These are phyloP conservation scores for Xylaria nigripes DNA, from an alignment of 495 filamentous ascomycete genomes.

Conservation along the genomic window DNA sequence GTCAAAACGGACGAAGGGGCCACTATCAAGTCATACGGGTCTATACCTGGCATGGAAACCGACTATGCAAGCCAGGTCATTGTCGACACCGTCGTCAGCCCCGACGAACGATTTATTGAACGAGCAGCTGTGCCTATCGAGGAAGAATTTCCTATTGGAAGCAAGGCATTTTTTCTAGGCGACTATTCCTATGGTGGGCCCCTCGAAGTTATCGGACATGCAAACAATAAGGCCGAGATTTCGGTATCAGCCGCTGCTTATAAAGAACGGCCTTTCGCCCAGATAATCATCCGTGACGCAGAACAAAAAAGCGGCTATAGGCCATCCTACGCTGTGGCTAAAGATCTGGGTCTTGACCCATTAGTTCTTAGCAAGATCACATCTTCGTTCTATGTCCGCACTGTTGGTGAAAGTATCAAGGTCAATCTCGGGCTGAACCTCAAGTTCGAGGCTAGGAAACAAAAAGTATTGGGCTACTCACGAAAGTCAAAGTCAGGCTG, in stretches of 20 bases:
- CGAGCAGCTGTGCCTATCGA: constrained; percentile 74
- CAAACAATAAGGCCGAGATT: constrained; percentile 63
- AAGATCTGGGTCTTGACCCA: constrained; percentile 69
- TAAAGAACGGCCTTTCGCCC: constrained; percentile 75
- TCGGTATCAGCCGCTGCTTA: constrained; percentile 59
- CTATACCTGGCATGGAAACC: constrained; percentile 80
- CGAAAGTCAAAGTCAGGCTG: constrained; percentile 75
- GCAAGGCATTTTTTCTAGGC: constrained; percentile 88
- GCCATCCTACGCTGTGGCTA: constrained; percentile 80
- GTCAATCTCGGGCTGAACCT: constrained; percentile 91
- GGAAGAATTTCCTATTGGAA: constrained; percentile 79
- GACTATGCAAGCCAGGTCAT: constrained; percentile 86
- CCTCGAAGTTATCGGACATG: constrained; percentile 60
- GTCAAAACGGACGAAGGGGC: constrained; percentile 85
- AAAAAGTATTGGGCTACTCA: constrained; percentile 94
- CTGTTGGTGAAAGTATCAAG: constrained; percentile 57
- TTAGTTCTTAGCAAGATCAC: constrained; percentile 93
- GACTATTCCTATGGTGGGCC: constrained; percentile 91
- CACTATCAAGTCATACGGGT: constrained; percentile 85
- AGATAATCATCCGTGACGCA: constrained; percentile 56
- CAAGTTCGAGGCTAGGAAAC: constrained; percentile 91
- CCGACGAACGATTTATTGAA: constrained; percentile 90
- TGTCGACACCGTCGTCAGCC: constrained; percentile 83
- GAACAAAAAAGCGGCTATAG: constrained; percentile 64
- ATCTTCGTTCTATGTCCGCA: constrained; percentile 76